Base-by-base conservation (phyloP, 2,329 filamentous ascomycete genomes). In the Botrytis porri region DNA sequence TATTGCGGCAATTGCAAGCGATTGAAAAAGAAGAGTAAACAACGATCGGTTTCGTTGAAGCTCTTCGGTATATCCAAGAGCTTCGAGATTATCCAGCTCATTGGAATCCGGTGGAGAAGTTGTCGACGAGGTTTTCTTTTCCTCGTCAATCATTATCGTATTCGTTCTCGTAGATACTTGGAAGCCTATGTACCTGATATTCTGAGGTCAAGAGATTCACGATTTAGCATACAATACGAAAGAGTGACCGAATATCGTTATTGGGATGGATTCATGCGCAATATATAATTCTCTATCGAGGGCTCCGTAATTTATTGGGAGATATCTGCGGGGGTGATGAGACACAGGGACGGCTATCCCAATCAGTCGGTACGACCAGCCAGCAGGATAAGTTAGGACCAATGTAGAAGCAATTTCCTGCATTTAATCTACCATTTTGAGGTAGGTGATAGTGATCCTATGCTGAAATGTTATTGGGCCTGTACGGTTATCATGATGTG, bases 21-120 rank as follows among this genome's bases (percentile, higher is more conserved):
- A 86, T 79, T 90, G 88, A 79, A 90, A 90, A 20, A 90, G 82
- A 1, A 91, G 81, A 0, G 88, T 89, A 75, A 86, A 83, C 77
- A 90, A 84, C 0, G 88, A 89, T 45, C 89, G 84, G 75, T 90
- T 90, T 35, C 88, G 85, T 32, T 80, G 82, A 29, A 91, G 82
- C 77, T 89, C 87, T 7, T 86, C 84, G 73, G 84, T 86, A 81
- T 91, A 91, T 41, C 88, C 88, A 35, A 90, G 82, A 39, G 72
- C 76, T 41, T 76, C 76, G 10, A 80, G 67, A 29, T 67, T 73
- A 48, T 79, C 76, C 45, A 75, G 54, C 35, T 79, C 78, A 54
- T 77, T 74, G 12, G 72, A 57, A 1, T 45, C 69, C 1, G 75
- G 75, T 20, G 66, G 43, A n/a, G 61, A 35, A 3, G 60, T 59